These are phyloP conservation scores for Aureobasidium sp. DNA, from an alignment of 2,329 filamentous ascomycete species.

Conservation along the genomic window DNA sequence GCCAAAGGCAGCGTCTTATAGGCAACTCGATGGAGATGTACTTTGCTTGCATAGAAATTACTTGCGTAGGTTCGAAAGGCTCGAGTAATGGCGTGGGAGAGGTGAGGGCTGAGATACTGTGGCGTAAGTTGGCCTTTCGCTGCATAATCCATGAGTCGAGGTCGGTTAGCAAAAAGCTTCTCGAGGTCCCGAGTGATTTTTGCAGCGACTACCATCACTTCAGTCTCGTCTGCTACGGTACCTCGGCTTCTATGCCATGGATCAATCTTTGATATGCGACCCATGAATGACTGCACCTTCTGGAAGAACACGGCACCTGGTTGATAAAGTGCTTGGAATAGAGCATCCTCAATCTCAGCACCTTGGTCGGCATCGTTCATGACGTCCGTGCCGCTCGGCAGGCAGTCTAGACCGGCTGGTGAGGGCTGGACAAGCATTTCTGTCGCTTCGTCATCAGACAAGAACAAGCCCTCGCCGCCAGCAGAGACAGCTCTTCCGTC, in stretches of 20 bases:
- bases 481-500: conserved; percentile 51
- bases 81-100: conserved; percentile 46
- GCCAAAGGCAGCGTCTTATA: conserved; percentile 50
- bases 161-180: conserved; percentile 45
- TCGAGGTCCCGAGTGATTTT: conserved; percentile 46
- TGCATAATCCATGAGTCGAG: conserved; percentile 51
- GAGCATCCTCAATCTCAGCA: conserved; percentile 41
- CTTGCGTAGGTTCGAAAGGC: conserved; percentile 51
- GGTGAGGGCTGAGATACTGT: conserved; percentile 42
- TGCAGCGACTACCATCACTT: conserved; percentile 50
- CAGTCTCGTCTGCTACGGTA: conserved; percentile 52
- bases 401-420: conserved; percentile 27
- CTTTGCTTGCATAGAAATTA: conserved; percentile 51
- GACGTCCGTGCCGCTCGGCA: not conserved
- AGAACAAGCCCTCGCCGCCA: conserved; percentile 49
- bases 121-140: conserved; percentile 45
- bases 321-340: conserved; percentile 51
- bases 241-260: conserved; percentile 50
- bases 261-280: conserved; percentile 50
- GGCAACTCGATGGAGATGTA: conserved; percentile 52
- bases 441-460: conserved; percentile 38
- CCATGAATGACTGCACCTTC: conserved; percentile 52
- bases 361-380: conserved; percentile 22
- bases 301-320: conserved; percentile 52
- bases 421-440: conserved; percentile 43